phyloP scores from a whole-genome alignment of 805 yeast species.

The Geotrichum ghanense region DNA sequence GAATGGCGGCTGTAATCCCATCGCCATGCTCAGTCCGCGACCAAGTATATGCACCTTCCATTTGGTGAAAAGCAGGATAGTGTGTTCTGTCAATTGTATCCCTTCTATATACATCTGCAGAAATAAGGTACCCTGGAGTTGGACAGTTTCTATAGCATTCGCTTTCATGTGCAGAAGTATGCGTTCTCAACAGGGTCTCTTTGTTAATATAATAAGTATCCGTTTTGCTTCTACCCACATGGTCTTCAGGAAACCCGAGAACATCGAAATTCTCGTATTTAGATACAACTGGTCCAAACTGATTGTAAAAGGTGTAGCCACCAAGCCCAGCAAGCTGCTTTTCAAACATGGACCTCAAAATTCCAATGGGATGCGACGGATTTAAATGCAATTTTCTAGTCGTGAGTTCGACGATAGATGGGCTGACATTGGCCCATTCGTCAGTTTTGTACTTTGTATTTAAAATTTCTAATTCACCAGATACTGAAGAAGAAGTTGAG shows the following conservation, averaged over 20 bases:
- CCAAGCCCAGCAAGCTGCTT: slow-evolving; percentile 41
- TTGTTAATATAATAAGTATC: slow-evolving; percentile 88
- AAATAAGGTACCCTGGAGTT: slow-evolving; percentile 80
- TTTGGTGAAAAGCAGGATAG: slow-evolving; percentile 94
- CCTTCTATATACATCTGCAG: slow-evolving; percentile 92
- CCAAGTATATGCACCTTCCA: slow-evolving; percentile 96
- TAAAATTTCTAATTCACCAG: slow-evolving; percentile 10
- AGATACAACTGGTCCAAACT: slow-evolving; percentile 75
- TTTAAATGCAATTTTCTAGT: slow-evolving; percentile 65
- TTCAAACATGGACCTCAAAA: slow-evolving; percentile 65
- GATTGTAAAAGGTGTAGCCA: slow-evolving; percentile 63
- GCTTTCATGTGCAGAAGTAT: slow-evolving; percentile 93
- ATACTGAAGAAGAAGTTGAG: background rate
- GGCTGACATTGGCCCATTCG: slow-evolving; percentile 79
- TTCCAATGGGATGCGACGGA: slow-evolving; percentile 81
- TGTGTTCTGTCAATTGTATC: slow-evolving; percentile 95
- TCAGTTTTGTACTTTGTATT: slow-evolving; percentile 49
- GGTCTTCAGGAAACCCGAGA: slow-evolving; percentile 81
- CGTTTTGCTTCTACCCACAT: slow-evolving; percentile 84
- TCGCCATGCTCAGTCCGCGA: slow-evolving; percentile 32
- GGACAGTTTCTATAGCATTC: slow-evolving; percentile 59
- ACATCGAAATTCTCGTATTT: slow-evolving; percentile 82
- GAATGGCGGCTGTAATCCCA: slow-evolving; percentile 34
- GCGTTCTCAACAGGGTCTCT: slow-evolving; percentile 68
- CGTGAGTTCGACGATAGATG: slow-evolving; percentile 53